phyloP scores from a whole-genome alignment of 371 early-diverging fungal genomes.

The Rhizopus arrhizus region DNA sequence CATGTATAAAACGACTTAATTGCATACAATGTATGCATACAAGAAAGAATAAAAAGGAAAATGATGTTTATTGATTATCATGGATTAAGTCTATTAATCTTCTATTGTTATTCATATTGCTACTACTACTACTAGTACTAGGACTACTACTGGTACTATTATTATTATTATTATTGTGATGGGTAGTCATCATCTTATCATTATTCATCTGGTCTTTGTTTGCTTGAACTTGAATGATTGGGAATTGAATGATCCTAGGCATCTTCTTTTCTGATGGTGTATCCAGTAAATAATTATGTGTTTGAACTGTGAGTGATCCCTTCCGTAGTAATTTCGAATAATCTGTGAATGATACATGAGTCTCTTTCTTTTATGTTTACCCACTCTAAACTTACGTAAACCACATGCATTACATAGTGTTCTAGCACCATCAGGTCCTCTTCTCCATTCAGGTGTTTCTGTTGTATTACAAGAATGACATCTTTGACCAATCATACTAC shows the following conservation, averaged over 20 bases:
- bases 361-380: background rate
- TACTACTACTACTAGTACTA: no score
- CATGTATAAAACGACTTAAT: no score
- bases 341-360: constrained; percentile 5
- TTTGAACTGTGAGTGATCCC: constrained; percentile 33
- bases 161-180: background rate
- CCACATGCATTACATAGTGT: constrained; percentile 76
- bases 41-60: no score
- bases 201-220: background rate
- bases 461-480: constrained; percentile 66
- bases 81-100: no score
- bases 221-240: constrained; percentile 19
- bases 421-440: constrained; percentile 70
- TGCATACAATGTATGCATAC: no score
- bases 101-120: no score
- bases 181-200: background rate
- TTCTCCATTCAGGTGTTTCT: constrained; percentile 72
- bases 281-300: constrained; percentile 24
- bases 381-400: constrained; percentile 46
- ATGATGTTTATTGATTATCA: no score
- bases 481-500: constrained; percentile 41
- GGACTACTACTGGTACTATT: no score
- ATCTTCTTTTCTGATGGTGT: constrained; percentile 1
- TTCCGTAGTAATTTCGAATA: constrained; percentile 31
- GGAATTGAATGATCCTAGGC: constrained; percentile 15